phyloP scores from a whole-genome alignment of 768 basidiomycete species.

The Macrolepiota fuliginosa region DNA sequence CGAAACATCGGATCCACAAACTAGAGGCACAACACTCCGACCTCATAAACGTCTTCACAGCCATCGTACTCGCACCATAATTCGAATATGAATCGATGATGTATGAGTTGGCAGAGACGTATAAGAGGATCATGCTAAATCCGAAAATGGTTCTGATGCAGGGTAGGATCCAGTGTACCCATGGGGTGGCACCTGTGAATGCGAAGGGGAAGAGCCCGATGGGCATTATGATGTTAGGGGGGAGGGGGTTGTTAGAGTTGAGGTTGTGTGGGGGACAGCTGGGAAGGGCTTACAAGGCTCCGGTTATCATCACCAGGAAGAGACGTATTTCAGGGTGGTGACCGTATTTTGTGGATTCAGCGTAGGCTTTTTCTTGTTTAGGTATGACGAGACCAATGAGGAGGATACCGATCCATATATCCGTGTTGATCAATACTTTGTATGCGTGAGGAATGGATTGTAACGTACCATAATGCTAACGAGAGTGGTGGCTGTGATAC shows the following conservation, averaged over 20 bases:
- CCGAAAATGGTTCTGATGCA: conserved; percentile 37
- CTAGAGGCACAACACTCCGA: conserved; percentile 34
- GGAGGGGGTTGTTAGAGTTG: neutral
- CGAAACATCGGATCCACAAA: conserved; percentile 42
- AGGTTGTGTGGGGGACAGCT: neutral
- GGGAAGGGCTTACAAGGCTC: conserved; percentile 29
- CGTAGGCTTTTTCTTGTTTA: conserved; percentile 32
- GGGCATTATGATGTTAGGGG: conserved; percentile 36
- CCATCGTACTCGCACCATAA: conserved; percentile 43
- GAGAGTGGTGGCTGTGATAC: conserved; percentile 40
- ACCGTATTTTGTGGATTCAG: conserved; percentile 28
- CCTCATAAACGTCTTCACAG: conserved; percentile 41
- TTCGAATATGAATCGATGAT: conserved; percentile 41
- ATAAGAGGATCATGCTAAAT: conserved; percentile 39
- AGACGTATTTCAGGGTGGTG: conserved; percentile 42
- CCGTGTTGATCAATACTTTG: no score
- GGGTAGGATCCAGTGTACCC: conserved; percentile 38
- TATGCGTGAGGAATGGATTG: neutral
- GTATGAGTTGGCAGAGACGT: conserved; percentile 42
- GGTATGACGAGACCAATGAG: conserved; percentile 28
- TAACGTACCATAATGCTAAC: conserved; percentile 38
- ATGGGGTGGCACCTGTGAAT: conserved; percentile 39
- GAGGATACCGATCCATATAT: conserved; percentile 30
- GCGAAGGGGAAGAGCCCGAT: conserved; percentile 42
- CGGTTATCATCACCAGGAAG: conserved; percentile 39